phyloP scores from a whole-genome alignment of 2,329 filamentous ascomycete species.

The Epichloe coenophiala region DNA sequence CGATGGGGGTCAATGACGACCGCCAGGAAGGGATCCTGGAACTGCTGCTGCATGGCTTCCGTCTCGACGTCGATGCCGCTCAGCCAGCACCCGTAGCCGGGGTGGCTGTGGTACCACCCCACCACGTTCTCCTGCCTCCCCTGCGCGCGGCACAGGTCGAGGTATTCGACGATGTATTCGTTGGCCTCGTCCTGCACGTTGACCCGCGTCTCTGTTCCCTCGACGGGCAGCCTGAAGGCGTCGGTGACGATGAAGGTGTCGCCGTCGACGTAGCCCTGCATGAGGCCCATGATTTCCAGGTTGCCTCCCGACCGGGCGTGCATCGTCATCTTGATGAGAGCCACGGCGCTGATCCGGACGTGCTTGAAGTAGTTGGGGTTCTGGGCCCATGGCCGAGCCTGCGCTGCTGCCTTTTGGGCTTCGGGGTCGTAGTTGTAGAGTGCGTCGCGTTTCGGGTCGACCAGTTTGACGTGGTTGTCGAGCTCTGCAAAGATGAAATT shows the following conservation, averaged over 20 bases:
- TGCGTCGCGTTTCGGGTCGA: conserved; percentile 77
- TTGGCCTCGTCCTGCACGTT: conserved; percentile 94
- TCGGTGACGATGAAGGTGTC: conserved; percentile 87
- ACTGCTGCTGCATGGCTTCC: conserved; percentile 72
- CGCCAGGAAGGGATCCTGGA: conserved; percentile 82
- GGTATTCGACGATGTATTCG: conserved; percentile 88
- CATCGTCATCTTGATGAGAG: conserved; percentile 98
- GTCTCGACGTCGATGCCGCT: conserved; percentile 91
- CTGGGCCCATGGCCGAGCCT: conserved; percentile 58
- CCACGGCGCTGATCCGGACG: conserved; percentile 85
- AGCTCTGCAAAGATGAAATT: conserved; percentile 49
- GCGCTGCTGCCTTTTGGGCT: conserved; percentile 52
- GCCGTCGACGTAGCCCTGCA: conserved; percentile 85
- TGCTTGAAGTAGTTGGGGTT: conserved; percentile 84
- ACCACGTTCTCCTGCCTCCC: conserved; percentile 79
- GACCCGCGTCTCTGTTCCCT: conserved; percentile 95
- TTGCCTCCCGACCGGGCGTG: conserved; percentile 89
- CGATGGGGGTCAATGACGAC: conserved; percentile 95
- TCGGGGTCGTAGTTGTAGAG: conserved; percentile 72
- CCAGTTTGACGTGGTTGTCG: conserved; percentile 70
- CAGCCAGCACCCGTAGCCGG: conserved; percentile 96
- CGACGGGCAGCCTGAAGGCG: conserved; percentile 83
- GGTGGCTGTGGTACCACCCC: conserved; percentile 97
- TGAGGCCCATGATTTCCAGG: conserved; percentile 93
- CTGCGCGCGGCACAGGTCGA: conserved; percentile 61